Conservation (phyloP, 371 early-diverging fungal genomes). For the Mortierella sp. region DNA sequence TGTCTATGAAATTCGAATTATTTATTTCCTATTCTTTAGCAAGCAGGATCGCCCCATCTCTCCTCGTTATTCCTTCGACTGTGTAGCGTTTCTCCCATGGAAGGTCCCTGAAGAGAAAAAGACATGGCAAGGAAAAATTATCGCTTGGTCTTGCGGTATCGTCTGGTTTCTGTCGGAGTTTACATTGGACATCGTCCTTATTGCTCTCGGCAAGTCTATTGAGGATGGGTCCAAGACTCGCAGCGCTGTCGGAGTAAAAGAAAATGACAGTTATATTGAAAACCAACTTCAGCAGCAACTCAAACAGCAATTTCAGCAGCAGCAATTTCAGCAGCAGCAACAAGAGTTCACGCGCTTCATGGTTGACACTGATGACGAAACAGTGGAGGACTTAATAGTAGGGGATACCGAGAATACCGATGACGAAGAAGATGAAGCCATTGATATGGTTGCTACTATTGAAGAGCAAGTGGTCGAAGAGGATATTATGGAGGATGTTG, state of each 20-base stretch:
- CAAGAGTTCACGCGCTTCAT: neutral
- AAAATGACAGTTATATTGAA: neutral
- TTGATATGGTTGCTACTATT: neutral
- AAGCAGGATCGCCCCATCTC: conserved; percentile 10
- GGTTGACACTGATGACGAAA: neutral
- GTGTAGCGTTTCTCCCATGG: conserved; percentile 25
- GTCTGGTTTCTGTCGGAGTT: conserved; percentile 40
- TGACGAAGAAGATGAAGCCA: neutral
- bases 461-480: neutral
- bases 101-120: conserved; percentile 10
- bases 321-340: neutral
- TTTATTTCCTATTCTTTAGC: conserved; percentile 25
- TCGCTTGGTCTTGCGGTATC: conserved; percentile 28
- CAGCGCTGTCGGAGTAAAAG: neutral
- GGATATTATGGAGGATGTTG: neutral
- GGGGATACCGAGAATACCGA: neutral
- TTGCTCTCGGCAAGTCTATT: conserved; percentile 2
- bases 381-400: neutral
- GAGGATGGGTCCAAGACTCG: conserved; percentile 2
- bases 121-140: conserved; percentile 19
- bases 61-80: conserved; percentile 21
- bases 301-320: neutral
- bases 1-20: conserved; percentile 25
- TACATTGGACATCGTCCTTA: conserved; percentile 20
- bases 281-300: neutral